Conservation (phyloP, 1,139 yeast genomes). For the Insectozyma bohioensis region DNA sequence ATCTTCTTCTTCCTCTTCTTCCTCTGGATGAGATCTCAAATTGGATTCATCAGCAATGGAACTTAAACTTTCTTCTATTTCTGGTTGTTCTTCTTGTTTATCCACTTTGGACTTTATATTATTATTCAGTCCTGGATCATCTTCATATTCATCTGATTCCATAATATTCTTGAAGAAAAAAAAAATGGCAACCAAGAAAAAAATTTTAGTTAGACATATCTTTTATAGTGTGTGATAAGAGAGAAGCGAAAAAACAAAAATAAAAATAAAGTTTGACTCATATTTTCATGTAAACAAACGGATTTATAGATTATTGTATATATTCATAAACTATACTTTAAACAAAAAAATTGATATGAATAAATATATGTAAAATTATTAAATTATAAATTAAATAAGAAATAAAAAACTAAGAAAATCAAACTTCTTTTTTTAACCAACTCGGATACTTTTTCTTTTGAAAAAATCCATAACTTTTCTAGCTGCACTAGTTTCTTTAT, state of each 20-base stretch:
- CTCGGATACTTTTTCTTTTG: constrained; percentile 67
- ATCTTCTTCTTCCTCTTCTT: constrained; percentile 4
- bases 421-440: constrained; percentile 18
- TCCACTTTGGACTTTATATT: constrained; percentile 1
- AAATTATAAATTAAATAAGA: constrained; percentile 3
- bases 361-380: constrained; percentile 1
- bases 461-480: constrained; percentile 79
- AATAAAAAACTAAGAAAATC: constrained; percentile 1
- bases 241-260: neutral
- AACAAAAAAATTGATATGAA: neutral
- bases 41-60: constrained; percentile 10
- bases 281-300: too few species aligned
- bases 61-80: constrained; percentile 1
- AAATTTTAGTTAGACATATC: too few species aligned
- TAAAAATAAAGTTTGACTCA: neutral
- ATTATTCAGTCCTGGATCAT: constrained; percentile 12
- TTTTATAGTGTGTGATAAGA: neutral
- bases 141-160: constrained; percentile 11
- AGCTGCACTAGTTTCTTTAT: constrained; percentile 67
- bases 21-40: constrained; percentile 9
- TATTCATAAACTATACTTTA: too few species aligned
- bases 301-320: too few species aligned
- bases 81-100: constrained; percentile 1
- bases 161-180: constrained; percentile 1
- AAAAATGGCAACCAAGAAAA: too few species aligned